phyloP scores from a whole-genome alignment of 805 yeast species.

The Suhomyces sp. region DNA sequence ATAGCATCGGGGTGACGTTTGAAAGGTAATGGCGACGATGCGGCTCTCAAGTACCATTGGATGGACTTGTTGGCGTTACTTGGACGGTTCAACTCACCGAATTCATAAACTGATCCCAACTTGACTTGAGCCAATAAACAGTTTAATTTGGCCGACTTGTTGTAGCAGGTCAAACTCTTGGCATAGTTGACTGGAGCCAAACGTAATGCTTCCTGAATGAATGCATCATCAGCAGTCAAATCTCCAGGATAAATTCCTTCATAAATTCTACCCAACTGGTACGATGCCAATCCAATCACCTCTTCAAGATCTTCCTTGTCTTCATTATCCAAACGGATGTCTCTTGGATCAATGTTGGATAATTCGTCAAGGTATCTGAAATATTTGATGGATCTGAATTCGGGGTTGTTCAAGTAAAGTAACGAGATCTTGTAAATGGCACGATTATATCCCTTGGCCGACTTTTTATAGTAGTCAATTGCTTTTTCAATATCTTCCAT shows the following conservation, averaged over 20 bases:
- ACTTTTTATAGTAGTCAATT: slow-evolving; percentile 31
- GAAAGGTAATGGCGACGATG: slow-evolving; percentile 38
- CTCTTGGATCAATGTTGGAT: slow-evolving; percentile 38
- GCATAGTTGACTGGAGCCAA: slow-evolving; percentile 44
- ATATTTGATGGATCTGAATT: slow-evolving; percentile 33
- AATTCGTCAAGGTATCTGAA: slow-evolving; percentile 36
- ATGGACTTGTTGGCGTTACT: slow-evolving; percentile 41
- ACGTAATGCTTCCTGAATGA: slow-evolving; percentile 33
- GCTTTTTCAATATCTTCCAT: slow-evolving; percentile 33
- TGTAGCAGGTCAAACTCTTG: slow-evolving; percentile 41
- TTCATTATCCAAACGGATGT: slow-evolving; percentile 34
- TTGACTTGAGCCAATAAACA: slow-evolving; percentile 42
- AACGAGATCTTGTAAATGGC: slow-evolving; percentile 44
- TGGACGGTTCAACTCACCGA: slow-evolving; percentile 42
- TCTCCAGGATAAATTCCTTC: slow-evolving; percentile 49
- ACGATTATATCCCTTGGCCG: slow-evolving; percentile 45
- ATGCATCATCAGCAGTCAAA: slow-evolving; percentile 34
- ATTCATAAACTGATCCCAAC: slow-evolving; percentile 42
- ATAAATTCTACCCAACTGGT: slow-evolving; percentile 41
- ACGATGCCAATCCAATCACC: slow-evolving; percentile 41
- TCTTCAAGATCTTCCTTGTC: slow-evolving; percentile 43
- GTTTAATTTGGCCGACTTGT: slow-evolving; percentile 41
- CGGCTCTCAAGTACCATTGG: slow-evolving; percentile 45
- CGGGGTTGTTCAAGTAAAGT: slow-evolving; percentile 35
- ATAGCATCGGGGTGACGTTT: slow-evolving; percentile 46